Percentiles rank a stretch among this genome's conserved stretches.
Conservation (phyloP, 2,329 filamentous ascomycete species). For the Arthrobotrys musiformis region DNA sequence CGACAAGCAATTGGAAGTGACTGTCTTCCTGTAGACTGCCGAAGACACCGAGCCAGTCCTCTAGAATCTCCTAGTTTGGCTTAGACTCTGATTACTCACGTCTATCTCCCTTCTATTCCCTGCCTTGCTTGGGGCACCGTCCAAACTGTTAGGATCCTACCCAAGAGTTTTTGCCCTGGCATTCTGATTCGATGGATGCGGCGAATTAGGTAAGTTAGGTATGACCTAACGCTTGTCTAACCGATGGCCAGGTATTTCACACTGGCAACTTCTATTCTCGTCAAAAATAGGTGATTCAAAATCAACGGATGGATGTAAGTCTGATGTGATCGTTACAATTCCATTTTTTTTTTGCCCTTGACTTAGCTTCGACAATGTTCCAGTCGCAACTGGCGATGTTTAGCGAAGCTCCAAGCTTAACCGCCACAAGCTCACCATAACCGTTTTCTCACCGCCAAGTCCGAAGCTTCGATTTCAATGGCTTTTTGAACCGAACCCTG, state of each 20-base stretch:
- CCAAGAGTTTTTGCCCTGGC: constrained; percentile 14
- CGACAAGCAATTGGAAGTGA: neutral
- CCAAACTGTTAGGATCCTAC: constrained; percentile 3
- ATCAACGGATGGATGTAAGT: constrained; percentile 8
- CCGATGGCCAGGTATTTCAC: neutral
- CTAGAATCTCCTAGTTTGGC: constrained; percentile 36
- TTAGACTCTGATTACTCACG: constrained; percentile 46
- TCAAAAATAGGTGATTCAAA: constrained; percentile 21
- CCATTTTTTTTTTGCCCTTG: neutral
- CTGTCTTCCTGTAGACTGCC: neutral
- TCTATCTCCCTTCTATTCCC: constrained; percentile 20
- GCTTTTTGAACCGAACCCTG: neutral
- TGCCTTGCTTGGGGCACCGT: neutral
- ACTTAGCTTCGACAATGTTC: neutral
- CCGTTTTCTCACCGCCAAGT: constrained; percentile 11
- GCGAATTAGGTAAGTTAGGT: constrained; percentile 38
- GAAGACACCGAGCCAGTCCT: constrained; percentile 8
- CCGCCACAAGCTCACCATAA: constrained; percentile 2
- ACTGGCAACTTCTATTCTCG: neutral
- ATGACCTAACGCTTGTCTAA: neutral
- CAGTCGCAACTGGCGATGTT: constrained; percentile 8
- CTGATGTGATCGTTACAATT: constrained; percentile 25
- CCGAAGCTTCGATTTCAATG: constrained; percentile 1
- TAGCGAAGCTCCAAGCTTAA: constrained; percentile 4
- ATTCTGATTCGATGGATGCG: neutral